Evolutionary conservation across 257 asterid species (phyloP), one percentile per base, ranked within the genome.

Genomic region (Knoxia roxburghii): DNA sequence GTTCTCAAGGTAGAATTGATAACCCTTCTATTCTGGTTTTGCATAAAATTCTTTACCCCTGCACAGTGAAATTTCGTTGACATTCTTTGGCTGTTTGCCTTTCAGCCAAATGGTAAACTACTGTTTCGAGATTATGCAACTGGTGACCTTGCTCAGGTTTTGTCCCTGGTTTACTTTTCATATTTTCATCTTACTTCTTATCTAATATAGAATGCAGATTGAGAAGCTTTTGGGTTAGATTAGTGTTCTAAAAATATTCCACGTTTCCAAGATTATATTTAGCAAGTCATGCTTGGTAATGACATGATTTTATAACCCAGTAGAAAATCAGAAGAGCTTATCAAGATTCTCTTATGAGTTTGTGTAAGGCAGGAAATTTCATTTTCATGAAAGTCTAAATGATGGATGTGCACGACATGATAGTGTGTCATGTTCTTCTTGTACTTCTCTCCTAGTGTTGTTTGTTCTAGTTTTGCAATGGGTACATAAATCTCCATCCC

Each of bases 101-200:
- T 77, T 78, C 92, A 93, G 96, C 97, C 95, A 75, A 78, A 79
- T 83, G 99, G 97, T 21, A 81, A 75, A 74, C 78, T 94, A 65
- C 54, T 90, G 59, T 90, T 93, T 82, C 97, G 97, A 59, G 99
- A 93, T 79, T 93, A 93, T 86, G 99, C 99, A 65, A 85, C 80
- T 60, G 97, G 99, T 37, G 99, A 93, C 79, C 97, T 93, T 75
- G 97, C 99, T 77, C 96, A 93, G 99, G 99, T 93, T 67, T 58
- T 43, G 6, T 50, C 33, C 53, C 61, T 71, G 60, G 21, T 9
- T 32, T 50, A 3, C 29, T 39, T 20, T 43, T 6, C 50, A 18
- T n/a, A 1, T 29, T 68, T 12, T 33, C 43, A 32, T 53, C 23
- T 46, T 40, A 27, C 4, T 33, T 15, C 39, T 7, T 32, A 13